Percentiles rank a stretch among this genome's conserved stretches.
phyloP scores from a whole-genome alignment of 805 yeast genomes.

The Hermanozyma aechmeae region DNA sequence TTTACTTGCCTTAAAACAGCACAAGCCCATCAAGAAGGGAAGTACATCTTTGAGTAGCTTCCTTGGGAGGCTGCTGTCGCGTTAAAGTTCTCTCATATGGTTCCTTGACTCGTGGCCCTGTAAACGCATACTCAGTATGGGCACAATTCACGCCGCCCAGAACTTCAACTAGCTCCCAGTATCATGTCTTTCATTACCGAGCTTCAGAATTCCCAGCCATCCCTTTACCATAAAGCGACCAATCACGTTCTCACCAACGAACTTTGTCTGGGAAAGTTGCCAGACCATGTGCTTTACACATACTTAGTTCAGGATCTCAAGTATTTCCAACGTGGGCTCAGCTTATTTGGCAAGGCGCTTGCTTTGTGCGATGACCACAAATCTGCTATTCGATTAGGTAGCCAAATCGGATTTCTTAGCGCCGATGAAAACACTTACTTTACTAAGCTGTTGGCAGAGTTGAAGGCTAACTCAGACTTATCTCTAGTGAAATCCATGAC shows the following conservation, averaged over 20 bases:
- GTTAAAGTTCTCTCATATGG: no score
- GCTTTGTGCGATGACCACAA: slow-evolving; percentile 31
- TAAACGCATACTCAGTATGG: no score
- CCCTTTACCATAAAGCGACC: slow-evolving; percentile 19
- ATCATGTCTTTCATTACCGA: slow-evolving; percentile 11
- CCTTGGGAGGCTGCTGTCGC: no score
- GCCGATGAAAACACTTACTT: slow-evolving; percentile 43
- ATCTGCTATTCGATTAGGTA: slow-evolving; percentile 32
- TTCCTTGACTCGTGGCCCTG: no score
- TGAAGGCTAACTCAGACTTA: slow-evolving; percentile 9
- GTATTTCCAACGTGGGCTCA: slow-evolving; percentile 35
- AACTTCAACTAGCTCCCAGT: no score
- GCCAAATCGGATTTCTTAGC: slow-evolving; percentile 43
- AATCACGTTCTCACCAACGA: slow-evolving; percentile 35
- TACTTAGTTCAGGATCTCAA: slow-evolving; percentile 42
- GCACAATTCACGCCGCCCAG: no score
- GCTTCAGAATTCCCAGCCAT: slow-evolving; percentile 13
- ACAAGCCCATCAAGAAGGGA: no score
- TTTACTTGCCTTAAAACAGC: no score
- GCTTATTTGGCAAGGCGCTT: slow-evolving; percentile 35
- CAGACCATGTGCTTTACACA: slow-evolving; percentile 31
- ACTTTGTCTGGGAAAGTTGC: slow-evolving; percentile 36
- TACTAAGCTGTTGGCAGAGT: slow-evolving; percentile 14
- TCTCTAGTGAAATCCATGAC: slow-evolving; percentile 16
- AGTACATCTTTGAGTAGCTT: no score